A percentile compares a stretch with the other conserved stretches of the same genome.
phyloP scores from a whole-genome alignment of 2,329 filamentous ascomycete genomes.

The Ambrosiella beaveri region DNA sequence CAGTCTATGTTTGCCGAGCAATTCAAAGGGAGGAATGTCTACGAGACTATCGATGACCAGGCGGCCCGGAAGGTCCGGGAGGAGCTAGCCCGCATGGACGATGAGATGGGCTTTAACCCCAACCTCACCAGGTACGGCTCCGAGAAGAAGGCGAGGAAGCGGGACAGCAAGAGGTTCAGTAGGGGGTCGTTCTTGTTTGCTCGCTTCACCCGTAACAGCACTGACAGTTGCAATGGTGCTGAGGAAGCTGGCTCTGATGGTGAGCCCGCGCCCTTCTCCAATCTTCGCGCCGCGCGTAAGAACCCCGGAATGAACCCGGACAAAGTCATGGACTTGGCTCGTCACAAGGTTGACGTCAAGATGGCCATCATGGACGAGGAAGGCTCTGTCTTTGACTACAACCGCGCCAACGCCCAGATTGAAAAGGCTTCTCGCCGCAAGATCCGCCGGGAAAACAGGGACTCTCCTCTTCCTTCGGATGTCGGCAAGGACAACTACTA shows the following conservation, averaged over 20 bases:
- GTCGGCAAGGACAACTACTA: conserved; percentile 2
- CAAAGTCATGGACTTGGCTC: conserved; percentile 57
- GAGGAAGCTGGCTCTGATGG: conserved; percentile 25
- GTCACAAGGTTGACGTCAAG: conserved; percentile 66
- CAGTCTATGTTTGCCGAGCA: conserved; percentile 66
- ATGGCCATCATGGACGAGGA: conserved; percentile 67
- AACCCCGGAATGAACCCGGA: conserved; percentile 48
- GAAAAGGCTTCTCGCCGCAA: conserved; percentile 15
- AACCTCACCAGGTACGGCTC: background rate
- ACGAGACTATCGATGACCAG: conserved; percentile 46
- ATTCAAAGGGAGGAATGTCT: conserved; percentile 32
- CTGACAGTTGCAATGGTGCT: conserved; percentile 12
- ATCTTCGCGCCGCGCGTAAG: conserved; percentile 38
- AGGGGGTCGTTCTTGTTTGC: conserved; percentile 15
- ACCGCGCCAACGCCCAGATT: conserved; percentile 49
- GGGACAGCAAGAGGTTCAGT: conserved; percentile 25
- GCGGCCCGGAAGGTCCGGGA: conserved; percentile 77
- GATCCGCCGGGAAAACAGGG: conserved; percentile 18
- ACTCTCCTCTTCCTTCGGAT: conserved; percentile 1
- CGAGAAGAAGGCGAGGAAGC: background rate
- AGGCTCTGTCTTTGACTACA: conserved; percentile 29
- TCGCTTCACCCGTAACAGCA: background rate
- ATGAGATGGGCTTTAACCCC: conserved; percentile 29
- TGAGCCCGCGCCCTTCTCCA: conserved; percentile 39
- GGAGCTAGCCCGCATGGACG: conserved; percentile 61